Evolutionary conservation across 73 alveolate species (phyloP).

Genomic region (Diophrys sp.): DNA sequence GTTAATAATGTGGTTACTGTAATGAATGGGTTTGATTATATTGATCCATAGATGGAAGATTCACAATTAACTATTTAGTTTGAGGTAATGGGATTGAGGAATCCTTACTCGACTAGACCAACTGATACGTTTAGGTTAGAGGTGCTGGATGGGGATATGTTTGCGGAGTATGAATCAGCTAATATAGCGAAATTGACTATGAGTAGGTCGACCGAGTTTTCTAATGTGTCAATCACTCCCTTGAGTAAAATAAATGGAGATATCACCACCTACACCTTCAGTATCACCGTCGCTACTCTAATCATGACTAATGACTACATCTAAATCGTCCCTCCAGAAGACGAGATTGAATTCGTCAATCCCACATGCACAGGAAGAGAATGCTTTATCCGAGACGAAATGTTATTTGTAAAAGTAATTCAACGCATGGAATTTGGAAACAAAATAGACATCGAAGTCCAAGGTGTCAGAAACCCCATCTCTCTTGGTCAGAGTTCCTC

Average conservation of each 20-base stretch:
- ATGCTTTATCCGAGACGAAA: not conserved
- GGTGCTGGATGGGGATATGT: too few relatives aligned
- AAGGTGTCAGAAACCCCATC: not conserved
- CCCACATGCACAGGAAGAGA: not conserved
- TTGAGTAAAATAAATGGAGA: not conserved
- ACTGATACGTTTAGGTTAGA: too few relatives aligned
- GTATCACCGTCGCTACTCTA: not conserved
- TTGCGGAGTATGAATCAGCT: too few relatives aligned
- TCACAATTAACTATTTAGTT: too few relatives aligned
- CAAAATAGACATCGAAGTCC: not conserved
- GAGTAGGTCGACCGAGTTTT: not conserved
- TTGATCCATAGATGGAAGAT: too few relatives aligned
- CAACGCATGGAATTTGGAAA: not conserved
- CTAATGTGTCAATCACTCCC: not conserved
- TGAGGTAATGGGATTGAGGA: too few relatives aligned
- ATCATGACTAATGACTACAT: not conserved
- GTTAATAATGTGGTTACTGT: too few relatives aligned
- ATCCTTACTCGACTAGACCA: too few relatives aligned
- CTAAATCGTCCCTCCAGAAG: not conserved
- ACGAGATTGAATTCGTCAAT: not conserved
- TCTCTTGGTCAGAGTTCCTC: not conserved
- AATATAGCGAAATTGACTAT: too few relatives aligned
- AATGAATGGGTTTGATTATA: too few relatives aligned
- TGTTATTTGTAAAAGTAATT: not conserved
- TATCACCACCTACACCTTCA: not conserved